Percentiles rank a stretch among this genome's conserved stretches.
phyloP scores from a whole-genome alignment of 371 early-diverging fungal genomes.

The Parasitella parasitica region DNA sequence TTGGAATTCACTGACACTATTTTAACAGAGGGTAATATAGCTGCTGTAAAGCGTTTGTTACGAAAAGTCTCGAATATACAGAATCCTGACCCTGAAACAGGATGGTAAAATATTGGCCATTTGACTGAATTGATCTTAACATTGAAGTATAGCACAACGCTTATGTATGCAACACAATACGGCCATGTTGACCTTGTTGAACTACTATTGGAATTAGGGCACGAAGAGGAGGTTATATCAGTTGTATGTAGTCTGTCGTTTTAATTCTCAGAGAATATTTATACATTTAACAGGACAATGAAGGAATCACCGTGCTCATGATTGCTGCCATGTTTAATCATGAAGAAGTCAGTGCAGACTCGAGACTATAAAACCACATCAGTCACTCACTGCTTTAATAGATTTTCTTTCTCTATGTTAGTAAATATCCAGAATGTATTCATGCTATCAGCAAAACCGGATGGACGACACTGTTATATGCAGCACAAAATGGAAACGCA shows the following conservation, averaged over 20 bases:
- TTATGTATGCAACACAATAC: slow-evolving; percentile 48
- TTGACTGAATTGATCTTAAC: background rate
- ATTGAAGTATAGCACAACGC: slow-evolving; percentile 50
- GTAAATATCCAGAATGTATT: slow-evolving; percentile 48
- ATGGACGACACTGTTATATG: slow-evolving; percentile 46
- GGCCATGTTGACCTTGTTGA: slow-evolving; percentile 49
- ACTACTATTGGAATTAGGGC: slow-evolving; percentile 40
- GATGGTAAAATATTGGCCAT: slow-evolving; percentile 37
- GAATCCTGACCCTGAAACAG: slow-evolving; percentile 51
- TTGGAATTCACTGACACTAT: no score
- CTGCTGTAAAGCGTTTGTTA: slow-evolving; percentile 46
- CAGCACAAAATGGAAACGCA: slow-evolving; percentile 52
- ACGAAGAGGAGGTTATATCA: slow-evolving; percentile 54
- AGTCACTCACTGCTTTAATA: slow-evolving; percentile 4
- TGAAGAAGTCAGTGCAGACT: slow-evolving; percentile 35
- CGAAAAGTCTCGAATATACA: slow-evolving; percentile 49
- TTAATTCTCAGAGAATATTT: background rate
- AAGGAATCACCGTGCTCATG: slow-evolving; percentile 53
- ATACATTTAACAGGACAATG: slow-evolving; percentile 28
- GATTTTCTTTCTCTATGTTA: slow-evolving; percentile 50
- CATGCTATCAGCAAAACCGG: slow-evolving; percentile 52
- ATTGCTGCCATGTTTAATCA: slow-evolving; percentile 49
- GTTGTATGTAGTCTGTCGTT: slow-evolving; percentile 28
- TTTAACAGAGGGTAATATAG: slow-evolving; percentile 47
- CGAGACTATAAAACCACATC: no score